Evolutionary conservation across 495 filamentous ascomycete genomes (phyloP).

Genomic region (Penicillium subrubescens): DNA sequence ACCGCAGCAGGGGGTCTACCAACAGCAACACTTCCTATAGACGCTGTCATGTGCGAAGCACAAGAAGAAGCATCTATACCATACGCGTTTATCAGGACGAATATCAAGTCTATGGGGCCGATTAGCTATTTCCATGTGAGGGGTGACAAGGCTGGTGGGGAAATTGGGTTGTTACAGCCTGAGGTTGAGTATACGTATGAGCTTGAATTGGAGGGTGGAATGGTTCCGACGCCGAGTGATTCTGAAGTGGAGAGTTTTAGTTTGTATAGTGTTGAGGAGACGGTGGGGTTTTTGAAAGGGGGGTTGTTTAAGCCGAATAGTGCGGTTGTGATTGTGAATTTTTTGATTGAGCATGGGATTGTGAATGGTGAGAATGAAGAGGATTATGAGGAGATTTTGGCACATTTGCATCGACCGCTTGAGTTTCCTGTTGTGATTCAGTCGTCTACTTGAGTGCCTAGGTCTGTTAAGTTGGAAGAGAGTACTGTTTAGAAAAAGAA

Average conservation of each 20-base stretch:
- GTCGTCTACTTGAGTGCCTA: neutral
- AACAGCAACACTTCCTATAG: neutral
- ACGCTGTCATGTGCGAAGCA: neutral
- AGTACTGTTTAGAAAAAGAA: neutral
- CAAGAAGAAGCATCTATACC: neutral
- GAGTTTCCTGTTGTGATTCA: neutral
- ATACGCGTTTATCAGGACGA: neutral
- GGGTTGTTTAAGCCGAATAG: neutral
- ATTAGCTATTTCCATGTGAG: neutral
- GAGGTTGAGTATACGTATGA: slow-evolving; percentile 3
- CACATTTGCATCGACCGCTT: neutral
- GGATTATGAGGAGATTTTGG: neutral
- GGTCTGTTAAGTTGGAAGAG: neutral
- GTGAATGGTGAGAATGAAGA: neutral
- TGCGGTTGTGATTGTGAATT: slow-evolving; percentile 1
- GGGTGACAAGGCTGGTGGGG: neutral
- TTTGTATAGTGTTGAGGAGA: neutral
- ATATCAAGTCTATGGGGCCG: neutral
- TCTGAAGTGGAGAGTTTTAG: neutral
- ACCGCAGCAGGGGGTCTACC: neutral
- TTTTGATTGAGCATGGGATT: neutral
- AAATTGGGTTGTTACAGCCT: neutral
- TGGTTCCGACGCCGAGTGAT: neutral
- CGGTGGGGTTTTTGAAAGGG: neutral
- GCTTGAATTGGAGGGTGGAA: neutral